A percentile compares a stretch with the other conserved stretches of the same genome.
Conservation (phyloP, 352 stramenopile genomes). For the Phytophthora aleatoria region DNA sequence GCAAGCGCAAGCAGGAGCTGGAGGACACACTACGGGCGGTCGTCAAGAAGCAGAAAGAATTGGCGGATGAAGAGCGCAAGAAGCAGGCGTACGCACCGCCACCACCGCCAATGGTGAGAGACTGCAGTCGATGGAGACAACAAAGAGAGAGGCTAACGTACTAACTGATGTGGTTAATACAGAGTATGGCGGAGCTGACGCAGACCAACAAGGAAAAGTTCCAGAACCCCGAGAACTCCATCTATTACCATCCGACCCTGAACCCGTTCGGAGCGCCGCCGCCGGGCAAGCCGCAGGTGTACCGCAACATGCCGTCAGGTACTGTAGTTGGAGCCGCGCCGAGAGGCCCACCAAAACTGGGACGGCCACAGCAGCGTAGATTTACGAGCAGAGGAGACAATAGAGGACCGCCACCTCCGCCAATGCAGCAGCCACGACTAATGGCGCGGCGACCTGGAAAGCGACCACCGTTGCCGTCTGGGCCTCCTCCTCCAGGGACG, state of each 20-base stretch:
- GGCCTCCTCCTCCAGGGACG: conserved; percentile 55
- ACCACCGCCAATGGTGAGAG: conserved; percentile 37
- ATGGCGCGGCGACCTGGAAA: conserved; percentile 57
- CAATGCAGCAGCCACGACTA: conserved; percentile 17
- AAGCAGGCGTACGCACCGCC: conserved; percentile 39
- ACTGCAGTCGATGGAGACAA: neutral
- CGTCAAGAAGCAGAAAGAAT: conserved; percentile 76
- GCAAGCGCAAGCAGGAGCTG: conserved; percentile 81
- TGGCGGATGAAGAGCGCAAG: conserved; percentile 47
- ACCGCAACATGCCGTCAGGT: conserved; percentile 41
- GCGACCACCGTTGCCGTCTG: conserved; percentile 56
- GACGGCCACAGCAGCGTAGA: conserved; percentile 4
- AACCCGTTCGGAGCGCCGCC: conserved; percentile 79
- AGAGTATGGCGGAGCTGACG: conserved; percentile 63
- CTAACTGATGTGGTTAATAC: conserved; percentile 8
- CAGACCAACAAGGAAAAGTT: conserved; percentile 65
- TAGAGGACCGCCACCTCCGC: conserved; percentile 1
- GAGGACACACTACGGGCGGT: conserved; percentile 70
- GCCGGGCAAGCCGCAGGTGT: conserved; percentile 66
- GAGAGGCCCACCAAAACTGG: conserved; percentile 17
- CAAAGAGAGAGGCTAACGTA: neutral
- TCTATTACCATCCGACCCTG: conserved; percentile 83
- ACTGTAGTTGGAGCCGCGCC: conserved; percentile 2
- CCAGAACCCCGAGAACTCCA: conserved; percentile 81
- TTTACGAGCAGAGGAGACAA: neutral